These are phyloP conservation scores for Neofusicoccum laricinum DNA, from an alignment of 2,329 filamentous ascomycete genomes.

Conservation along the genomic window DNA sequence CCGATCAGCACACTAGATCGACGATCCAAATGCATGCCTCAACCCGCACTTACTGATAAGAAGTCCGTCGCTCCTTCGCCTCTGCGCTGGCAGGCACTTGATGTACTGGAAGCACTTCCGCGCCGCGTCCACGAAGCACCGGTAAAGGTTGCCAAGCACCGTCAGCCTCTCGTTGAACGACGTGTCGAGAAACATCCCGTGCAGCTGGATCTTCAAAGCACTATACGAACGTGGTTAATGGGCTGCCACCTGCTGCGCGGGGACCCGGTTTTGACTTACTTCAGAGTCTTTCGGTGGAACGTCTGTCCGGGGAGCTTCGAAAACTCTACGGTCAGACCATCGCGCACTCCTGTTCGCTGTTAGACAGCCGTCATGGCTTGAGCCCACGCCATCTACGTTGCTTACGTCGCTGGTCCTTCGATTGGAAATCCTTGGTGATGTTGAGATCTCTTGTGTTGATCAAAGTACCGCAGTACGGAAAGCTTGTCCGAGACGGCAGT, in stretches of 20 bases:
- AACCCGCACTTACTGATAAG: conserved; percentile 52
- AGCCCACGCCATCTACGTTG: neutral
- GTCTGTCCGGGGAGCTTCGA: conserved; percentile 69
- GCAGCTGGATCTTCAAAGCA: conserved; percentile 79
- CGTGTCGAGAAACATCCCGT: conserved; percentile 80
- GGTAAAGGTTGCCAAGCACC: conserved; percentile 71
- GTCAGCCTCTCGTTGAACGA: conserved; percentile 68
- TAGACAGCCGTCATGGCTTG: neutral
- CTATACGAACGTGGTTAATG: conserved; percentile 28
- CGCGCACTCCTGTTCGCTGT: conserved; percentile 51
- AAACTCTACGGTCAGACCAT: conserved; percentile 77
- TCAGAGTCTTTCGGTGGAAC: conserved; percentile 76
- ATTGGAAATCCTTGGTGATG: conserved; percentile 65
- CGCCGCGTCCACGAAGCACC: conserved; percentile 74
- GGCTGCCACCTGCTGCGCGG: conserved; percentile 5
- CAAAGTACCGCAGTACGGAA: conserved; percentile 83
- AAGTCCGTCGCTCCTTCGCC: conserved; percentile 58
- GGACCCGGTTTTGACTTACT: conserved; percentile 42
- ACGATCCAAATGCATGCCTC: conserved; percentile 20
- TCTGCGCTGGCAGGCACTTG: conserved; percentile 55
- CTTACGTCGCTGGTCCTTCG: conserved; percentile 51
- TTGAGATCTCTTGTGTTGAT: conserved; percentile 75
- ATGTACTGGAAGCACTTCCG: conserved; percentile 66
- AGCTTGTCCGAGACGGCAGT: conserved; percentile 40
- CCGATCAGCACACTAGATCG: conserved; percentile 21